These are phyloP conservation scores for Metschnikowia dekortorum DNA, from an alignment of 805 yeast species.

Conservation along the genomic window DNA sequence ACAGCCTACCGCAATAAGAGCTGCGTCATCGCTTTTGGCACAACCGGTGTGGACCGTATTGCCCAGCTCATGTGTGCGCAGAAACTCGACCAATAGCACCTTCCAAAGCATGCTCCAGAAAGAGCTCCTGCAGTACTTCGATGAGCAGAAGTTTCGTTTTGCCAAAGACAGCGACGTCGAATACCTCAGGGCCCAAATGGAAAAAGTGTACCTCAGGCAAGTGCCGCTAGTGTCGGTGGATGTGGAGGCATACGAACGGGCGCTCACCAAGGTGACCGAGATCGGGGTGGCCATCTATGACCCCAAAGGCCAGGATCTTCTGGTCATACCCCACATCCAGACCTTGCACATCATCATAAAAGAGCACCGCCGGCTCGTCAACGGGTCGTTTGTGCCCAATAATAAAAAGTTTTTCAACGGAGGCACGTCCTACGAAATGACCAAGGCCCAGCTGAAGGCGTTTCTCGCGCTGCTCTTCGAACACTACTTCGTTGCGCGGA, in stretches of 20 bases:
- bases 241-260: slow-evolving; percentile 24
- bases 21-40: too few species aligned
- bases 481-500: slow-evolving; percentile 14
- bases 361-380: slow-evolving; percentile 15
- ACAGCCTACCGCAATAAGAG: too few species aligned
- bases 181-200: slow-evolving; percentile 15
- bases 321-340: slow-evolving; percentile 16
- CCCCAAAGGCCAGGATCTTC: slow-evolving; percentile 15
- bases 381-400: slow-evolving; percentile 21
- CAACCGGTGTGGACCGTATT: neutral
- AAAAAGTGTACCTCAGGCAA: slow-evolving; percentile 19
- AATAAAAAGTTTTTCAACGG: slow-evolving; percentile 19
- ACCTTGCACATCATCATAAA: slow-evolving; percentile 20
- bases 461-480: slow-evolving; percentile 11
- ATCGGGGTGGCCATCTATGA: slow-evolving; percentile 24
- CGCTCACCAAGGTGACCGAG: slow-evolving; percentile 18
- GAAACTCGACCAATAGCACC: neutral
- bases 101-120: neutral
- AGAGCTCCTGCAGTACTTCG: slow-evolving; percentile 11
- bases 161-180: slow-evolving; percentile 6
- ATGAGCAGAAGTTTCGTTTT: slow-evolving; percentile 7
- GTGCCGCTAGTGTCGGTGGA: slow-evolving; percentile 24
- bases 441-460: slow-evolving; percentile 7
- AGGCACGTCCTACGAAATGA: slow-evolving; percentile 19
- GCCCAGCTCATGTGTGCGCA: neutral